phyloP scores from a whole-genome alignment of 2,329 filamentous ascomycete species.

The Beauveria australis region DNA sequence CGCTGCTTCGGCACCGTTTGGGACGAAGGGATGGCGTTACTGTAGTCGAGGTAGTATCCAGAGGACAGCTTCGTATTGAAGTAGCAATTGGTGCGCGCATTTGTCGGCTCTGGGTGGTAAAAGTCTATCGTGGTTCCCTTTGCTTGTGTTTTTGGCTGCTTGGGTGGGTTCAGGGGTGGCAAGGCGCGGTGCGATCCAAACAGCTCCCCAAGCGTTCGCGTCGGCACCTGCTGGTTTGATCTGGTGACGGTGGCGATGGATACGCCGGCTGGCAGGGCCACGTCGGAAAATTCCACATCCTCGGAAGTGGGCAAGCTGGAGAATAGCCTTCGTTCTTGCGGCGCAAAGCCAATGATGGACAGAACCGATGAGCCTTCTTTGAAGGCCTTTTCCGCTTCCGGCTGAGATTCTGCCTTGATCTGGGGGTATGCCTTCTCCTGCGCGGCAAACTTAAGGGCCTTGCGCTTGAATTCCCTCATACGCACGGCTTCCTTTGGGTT shows the following conservation, averaged over 20 bases:
- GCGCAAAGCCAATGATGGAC: slow-evolving; percentile 68
- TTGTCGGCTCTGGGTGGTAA: slow-evolving; percentile 45
- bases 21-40: slow-evolving; percentile 51
- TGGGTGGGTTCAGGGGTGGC: slow-evolving; percentile 60
- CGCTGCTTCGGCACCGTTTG: slow-evolving; percentile 56
- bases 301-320: slow-evolving; percentile 59
- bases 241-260: slow-evolving; percentile 33
- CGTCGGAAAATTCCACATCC: slow-evolving; percentile 25
- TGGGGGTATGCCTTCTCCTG: slow-evolving; percentile 49
- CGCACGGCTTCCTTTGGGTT: slow-evolving; percentile 32
- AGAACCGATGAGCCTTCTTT: slow-evolving; percentile 51
- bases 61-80: slow-evolving; percentile 57
- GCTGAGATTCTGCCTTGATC: slow-evolving; percentile 29
- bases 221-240: slow-evolving; percentile 35
- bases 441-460: slow-evolving; percentile 53
- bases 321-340: slow-evolving; percentile 70
- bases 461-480: slow-evolving; percentile 51
- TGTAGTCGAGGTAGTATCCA: slow-evolving; percentile 64
- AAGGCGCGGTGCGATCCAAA: slow-evolving; percentile 62
- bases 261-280: slow-evolving; percentile 65
- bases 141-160: slow-evolving; percentile 61
- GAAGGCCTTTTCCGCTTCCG: slow-evolving; percentile 29
- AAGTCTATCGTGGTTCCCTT: slow-evolving; percentile 50
- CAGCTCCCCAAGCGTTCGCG: slow-evolving; percentile 61
- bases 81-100: slow-evolving; percentile 53